Evolutionary conservation across 2,329 filamentous ascomycete genomes (phyloP).

Genomic region (Pyrenophora tritici-repentis): DNA sequence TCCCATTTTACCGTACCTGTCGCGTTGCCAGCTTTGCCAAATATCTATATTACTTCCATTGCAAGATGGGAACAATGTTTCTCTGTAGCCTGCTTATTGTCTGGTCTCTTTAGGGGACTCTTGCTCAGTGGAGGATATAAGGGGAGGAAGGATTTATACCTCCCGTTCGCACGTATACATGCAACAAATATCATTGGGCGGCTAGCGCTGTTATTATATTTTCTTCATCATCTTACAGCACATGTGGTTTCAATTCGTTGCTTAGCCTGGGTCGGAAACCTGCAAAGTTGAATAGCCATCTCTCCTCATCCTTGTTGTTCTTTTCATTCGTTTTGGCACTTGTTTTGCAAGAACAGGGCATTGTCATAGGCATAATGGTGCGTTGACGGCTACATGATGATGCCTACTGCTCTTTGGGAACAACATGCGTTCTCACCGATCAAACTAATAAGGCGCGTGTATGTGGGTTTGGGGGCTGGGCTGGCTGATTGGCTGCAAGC

Average conservation of each 20-base stretch:
- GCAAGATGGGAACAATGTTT: neutral
- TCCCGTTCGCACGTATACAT: too few species aligned
- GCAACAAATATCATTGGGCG: slow-evolving; percentile 27
- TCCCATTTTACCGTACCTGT: neutral
- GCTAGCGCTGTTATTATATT: slow-evolving; percentile 32
- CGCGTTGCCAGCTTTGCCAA: neutral
- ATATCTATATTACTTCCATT: slow-evolving; percentile 7
- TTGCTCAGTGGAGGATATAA: too few species aligned
- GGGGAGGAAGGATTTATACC: slow-evolving; percentile 6
- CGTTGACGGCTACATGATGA: too few species aligned
- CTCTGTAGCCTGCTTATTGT: too few species aligned
- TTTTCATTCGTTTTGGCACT: neutral
- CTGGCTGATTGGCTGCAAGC: neutral
- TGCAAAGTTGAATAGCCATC: neutral
- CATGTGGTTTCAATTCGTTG: neutral
- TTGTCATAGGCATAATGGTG: too few species aligned
- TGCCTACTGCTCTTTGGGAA: too few species aligned
- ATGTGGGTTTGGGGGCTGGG: neutral
- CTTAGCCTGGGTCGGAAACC: neutral
- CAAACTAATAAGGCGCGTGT: slow-evolving; percentile 1
- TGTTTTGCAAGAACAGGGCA: too few species aligned
- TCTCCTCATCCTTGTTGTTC: neutral
- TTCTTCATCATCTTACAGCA: slow-evolving; percentile 13
- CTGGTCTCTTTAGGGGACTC: too few species aligned
- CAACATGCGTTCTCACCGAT: neutral